phyloP scores from a whole-genome alignment of 116 monocot species.

The Thalassia testudinum region DNA sequence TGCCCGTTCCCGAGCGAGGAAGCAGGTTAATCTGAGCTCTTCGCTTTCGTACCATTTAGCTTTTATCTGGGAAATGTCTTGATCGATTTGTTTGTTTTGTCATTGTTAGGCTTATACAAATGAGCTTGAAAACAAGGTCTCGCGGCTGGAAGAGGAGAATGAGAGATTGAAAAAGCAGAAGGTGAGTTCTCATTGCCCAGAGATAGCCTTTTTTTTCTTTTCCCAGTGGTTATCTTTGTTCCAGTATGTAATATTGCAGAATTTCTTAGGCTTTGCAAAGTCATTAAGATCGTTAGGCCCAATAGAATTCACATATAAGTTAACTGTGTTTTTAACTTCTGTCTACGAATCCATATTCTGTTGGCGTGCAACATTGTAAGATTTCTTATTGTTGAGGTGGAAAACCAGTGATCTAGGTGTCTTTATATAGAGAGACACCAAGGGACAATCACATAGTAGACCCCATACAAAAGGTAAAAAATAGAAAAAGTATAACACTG shows the following conservation, averaged over 20 bases:
- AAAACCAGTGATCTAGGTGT: too few relatives aligned
- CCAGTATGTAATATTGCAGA: neutral
- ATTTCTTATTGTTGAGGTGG: too few relatives aligned
- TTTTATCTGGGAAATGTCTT: neutral
- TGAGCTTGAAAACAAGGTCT: constrained; percentile 86
- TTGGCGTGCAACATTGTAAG: too few relatives aligned
- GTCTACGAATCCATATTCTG: too few relatives aligned
- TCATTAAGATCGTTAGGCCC: too few relatives aligned
- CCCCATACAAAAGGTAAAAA: too few relatives aligned
- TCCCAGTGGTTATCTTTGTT: neutral
- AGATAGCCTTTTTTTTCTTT: neutral
- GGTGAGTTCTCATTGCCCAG: constrained; percentile 23
- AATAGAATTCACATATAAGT: too few relatives aligned
- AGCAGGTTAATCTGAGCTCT: constrained; percentile 33
- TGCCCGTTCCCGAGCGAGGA: constrained; percentile 86
- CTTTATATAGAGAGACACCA: too few relatives aligned
- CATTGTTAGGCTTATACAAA: constrained; percentile 73
- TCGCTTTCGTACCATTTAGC: neutral
- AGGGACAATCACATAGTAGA: too few relatives aligned
- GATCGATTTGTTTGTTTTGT: constrained; percentile 1
- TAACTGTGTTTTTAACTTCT: too few relatives aligned
- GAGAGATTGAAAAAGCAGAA: constrained; percentile 63
- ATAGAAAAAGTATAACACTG: too few relatives aligned
- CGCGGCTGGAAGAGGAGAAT: constrained; percentile 80
- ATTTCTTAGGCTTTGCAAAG: too few relatives aligned